Evolutionary conservation across 768 basidiomycete genomes (phyloP).

Genomic region (Russula dissimulans): DNA sequence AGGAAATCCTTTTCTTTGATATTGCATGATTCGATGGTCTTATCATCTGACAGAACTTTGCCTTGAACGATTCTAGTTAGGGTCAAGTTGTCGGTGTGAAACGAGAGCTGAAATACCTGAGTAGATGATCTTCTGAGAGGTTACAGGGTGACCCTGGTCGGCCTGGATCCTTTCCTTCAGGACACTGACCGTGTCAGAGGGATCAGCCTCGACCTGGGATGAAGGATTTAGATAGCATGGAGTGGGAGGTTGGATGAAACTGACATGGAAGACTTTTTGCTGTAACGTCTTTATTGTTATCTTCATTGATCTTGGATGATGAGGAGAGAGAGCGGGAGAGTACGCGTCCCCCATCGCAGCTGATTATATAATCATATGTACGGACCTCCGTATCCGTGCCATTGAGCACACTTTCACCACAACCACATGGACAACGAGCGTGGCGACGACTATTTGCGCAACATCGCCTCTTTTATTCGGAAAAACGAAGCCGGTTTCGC

Average conservation of each 20-base stretch:
- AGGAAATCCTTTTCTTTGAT: slow-evolving; percentile 99
- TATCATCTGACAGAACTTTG: slow-evolving; percentile 82
- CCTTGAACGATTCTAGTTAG: slow-evolving; percentile 39
- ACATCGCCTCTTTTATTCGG: slow-evolving; percentile 62
- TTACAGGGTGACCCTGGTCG: slow-evolving; percentile 62
- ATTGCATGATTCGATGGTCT: slow-evolving; percentile 77
- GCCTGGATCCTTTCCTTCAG: slow-evolving; percentile 81
- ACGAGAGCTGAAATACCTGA: slow-evolving; percentile 48
- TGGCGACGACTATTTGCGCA: slow-evolving; percentile 70
- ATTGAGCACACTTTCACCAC: slow-evolving; percentile 24
- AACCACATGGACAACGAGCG: slow-evolving; percentile 42
- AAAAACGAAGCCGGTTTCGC: slow-evolving; percentile 67
- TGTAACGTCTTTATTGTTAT: slow-evolving; percentile 93
- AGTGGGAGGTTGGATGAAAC: background rate
- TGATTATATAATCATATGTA: background rate
- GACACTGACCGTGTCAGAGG: slow-evolving; percentile 58
- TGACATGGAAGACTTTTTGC: slow-evolving; percentile 81
- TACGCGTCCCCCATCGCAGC: background rate
- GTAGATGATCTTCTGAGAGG: slow-evolving; percentile 88
- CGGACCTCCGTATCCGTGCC: background rate
- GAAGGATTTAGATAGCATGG: background rate
- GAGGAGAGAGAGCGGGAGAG: background rate
- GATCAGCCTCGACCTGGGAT: slow-evolving; percentile 66
- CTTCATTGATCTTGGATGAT: slow-evolving; percentile 49
- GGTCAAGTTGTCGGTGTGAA: slow-evolving; percentile 2